A percentile compares a stretch with the other conserved stretches of the same genome.
phyloP scores from a whole-genome alignment of 192 early-diverging fungal genomes.

The Linnemannia schmuckeri region DNA sequence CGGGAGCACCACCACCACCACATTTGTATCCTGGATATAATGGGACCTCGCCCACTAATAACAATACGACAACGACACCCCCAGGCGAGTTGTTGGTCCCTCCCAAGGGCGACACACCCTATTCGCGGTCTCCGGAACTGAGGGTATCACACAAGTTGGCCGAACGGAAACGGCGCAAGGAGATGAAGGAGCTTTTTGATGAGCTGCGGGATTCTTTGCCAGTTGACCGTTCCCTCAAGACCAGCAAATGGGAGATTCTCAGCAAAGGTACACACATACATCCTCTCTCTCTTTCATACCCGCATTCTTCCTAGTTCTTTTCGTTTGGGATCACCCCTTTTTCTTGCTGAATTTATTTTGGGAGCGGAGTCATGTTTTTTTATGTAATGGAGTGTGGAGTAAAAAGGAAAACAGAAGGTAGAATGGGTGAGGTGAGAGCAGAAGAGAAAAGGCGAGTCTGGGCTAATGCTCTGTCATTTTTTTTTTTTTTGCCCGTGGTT shows the following conservation, averaged over 20 bases:
- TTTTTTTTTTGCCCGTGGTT: not conserved
- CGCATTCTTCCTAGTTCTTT: not conserved
- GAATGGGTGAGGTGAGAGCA: no score
- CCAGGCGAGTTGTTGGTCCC: constrained; percentile 10
- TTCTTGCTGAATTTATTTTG: not conserved
- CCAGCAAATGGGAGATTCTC: constrained; percentile 93
- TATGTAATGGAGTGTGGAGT: not conserved
- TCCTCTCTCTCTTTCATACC: not conserved
- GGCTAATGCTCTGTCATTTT: not conserved
- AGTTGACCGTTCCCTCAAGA: constrained; percentile 81
- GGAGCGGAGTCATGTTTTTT: not conserved
- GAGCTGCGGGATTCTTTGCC: constrained; percentile 83
- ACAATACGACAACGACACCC: not conserved
- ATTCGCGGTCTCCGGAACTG: constrained; percentile 81
- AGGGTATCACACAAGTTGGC: constrained; percentile 90
- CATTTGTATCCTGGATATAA: constrained; percentile 53
- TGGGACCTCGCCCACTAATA: not conserved
- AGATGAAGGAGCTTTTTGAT: constrained; percentile 95
- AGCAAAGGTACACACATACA: constrained; percentile 77
- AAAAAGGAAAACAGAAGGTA: not conserved
- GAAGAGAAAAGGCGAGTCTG: not conserved
- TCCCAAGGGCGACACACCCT: constrained; percentile 65
- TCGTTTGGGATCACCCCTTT: no score
- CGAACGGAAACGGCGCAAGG: constrained; percentile 87
- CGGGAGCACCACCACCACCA: constrained; percentile 28